Base-by-base conservation (phyloP, 2,329 filamentous ascomycete species). In the Pestalotiopsis sp. region DNA sequence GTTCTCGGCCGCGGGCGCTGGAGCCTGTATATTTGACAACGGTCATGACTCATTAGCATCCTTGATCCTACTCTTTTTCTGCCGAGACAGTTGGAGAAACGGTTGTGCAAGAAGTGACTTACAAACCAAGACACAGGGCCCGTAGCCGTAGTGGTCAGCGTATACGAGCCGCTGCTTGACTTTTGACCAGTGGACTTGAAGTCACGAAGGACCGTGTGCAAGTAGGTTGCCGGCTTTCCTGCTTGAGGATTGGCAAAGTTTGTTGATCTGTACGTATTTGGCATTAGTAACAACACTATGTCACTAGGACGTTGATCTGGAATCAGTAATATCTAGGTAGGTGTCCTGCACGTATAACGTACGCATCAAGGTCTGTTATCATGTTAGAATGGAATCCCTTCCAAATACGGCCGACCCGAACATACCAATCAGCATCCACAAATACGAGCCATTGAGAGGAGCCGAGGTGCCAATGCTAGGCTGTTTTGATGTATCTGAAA, bases 1-100 rank as follows among this genome's bases (percentile, higher is more conserved):
- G 11, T 72, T 77, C 71, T 81, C 77, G 3, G 79, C 74, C 14
- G 75, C 77, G 1, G 80, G 80, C 6, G 73, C 73, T 0, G 80
- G 80, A 12, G 69, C 67, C 67, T 69, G 31, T 36, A 2, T 6
- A 17, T 36, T 17, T 27, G n/a, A 14, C 2, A 27, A 3, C 31
- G 13, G 12, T 4, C 14, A 23, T 23, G 23, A 23, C 23, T 23
- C 23, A 3, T 66, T 61, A 31, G 23, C 11, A 9, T 20, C n/a
- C 11, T 25, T 38, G 9, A 25, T 11, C n/a, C 7, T n/a, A 62
- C 9, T 61, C n/a, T 23, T n/a, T n/a, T 25, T 27, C 5, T 7
- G 20, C 6, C 45, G 17, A 7, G 45, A 49, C 11, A 11, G 4
- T 20, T 62, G 11, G 11, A 7, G 23, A 41, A 4, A 25, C 31